phyloP scores from a whole-genome alignment of 164 flowering plant species.

The Pachysandra terminalis region DNA sequence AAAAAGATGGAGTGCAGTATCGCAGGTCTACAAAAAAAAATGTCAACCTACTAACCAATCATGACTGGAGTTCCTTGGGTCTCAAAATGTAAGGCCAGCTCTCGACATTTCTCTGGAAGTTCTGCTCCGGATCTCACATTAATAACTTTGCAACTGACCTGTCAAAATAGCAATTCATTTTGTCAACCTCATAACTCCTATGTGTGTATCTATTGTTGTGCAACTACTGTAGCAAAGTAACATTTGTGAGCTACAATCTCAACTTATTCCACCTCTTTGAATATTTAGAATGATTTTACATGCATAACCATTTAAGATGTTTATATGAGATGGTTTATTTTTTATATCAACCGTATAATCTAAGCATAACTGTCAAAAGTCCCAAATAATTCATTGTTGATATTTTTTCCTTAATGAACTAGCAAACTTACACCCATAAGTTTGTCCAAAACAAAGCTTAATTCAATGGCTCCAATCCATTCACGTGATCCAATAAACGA shows the following conservation, averaged over 20 bases:
- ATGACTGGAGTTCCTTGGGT: slow-evolving; percentile 95
- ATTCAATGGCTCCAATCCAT: slow-evolving; percentile 98
- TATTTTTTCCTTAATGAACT: not conserved
- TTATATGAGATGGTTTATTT: not conserved
- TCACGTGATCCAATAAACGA: slow-evolving; percentile 90
- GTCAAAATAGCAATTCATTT: slow-evolving; percentile 19
- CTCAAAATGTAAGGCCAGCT: slow-evolving; percentile 88
- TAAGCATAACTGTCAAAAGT: not conserved
- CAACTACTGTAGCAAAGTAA: not conserved
- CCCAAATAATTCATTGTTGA: not conserved
- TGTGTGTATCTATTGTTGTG: not conserved
- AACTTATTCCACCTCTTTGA: too few species aligned
- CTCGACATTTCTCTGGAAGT: slow-evolving; percentile 96
- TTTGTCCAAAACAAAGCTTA: slow-evolving; percentile 95
- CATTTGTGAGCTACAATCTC: too few species aligned
- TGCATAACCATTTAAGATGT: too few species aligned
- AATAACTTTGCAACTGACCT: slow-evolving; percentile 90
- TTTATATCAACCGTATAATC: not conserved
- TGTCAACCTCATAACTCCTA: not conserved
- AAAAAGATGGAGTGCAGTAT: not conserved
- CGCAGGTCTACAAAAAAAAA: not conserved
- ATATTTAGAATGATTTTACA: too few species aligned
- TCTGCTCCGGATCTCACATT: slow-evolving; percentile 93
- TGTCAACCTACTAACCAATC: slow-evolving; percentile 62
- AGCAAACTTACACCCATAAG: slow-evolving; percentile 81